Percentiles rank a stretch among this genome's conserved stretches.
phyloP scores from a whole-genome alignment of 2,329 filamentous ascomycete species.

The Paracorniculantispora psalliotae region DNA sequence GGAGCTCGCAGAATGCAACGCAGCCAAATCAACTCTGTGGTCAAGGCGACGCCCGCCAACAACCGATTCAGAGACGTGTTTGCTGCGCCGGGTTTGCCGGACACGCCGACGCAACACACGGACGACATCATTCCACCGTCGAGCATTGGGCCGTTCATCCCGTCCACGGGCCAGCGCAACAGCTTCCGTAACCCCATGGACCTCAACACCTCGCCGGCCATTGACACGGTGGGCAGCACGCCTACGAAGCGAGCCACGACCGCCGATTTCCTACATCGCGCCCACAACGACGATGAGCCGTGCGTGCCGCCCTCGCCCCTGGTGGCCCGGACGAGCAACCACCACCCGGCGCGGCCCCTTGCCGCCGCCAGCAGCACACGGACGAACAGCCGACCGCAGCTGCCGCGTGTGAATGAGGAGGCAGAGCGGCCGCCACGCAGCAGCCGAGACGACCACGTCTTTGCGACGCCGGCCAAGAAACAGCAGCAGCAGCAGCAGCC shows the following conservation, averaged over 20 bases:
- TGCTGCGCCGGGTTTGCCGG: slow-evolving; percentile 23
- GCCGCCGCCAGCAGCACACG: slow-evolving; percentile 14
- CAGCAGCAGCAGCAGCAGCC: slow-evolving; percentile 17
- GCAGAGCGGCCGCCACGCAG: slow-evolving; percentile 13
- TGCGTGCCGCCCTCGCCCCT: slow-evolving; percentile 34
- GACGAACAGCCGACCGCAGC: neutral
- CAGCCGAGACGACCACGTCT: slow-evolving; percentile 18
- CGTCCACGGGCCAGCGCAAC: slow-evolving; percentile 36
- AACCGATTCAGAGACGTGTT: slow-evolving; percentile 50
- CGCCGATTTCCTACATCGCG: slow-evolving; percentile 25
- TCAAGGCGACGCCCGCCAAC: slow-evolving; percentile 55
- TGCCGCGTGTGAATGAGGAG: too few relatives aligned
- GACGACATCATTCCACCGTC: slow-evolving; percentile 33
- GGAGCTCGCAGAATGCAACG: slow-evolving; percentile 50
- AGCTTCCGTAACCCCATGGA: slow-evolving; percentile 27
- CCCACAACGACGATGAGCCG: slow-evolving; percentile 24
- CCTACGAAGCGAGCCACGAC: slow-evolving; percentile 15
- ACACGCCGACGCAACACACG: slow-evolving; percentile 19
- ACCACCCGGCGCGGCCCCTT: slow-evolving; percentile 2
- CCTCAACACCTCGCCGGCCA: slow-evolving; percentile 24
- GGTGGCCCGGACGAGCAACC: slow-evolving; percentile 24
- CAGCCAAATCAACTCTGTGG: slow-evolving; percentile 39
- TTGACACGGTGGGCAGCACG: slow-evolving; percentile 12
- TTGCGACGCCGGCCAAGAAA: slow-evolving; percentile 38
- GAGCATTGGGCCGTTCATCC: slow-evolving; percentile 34